Conservation (phyloP, 352 stramenopile species). For the Hyaloperonospora brassicae region DNA sequence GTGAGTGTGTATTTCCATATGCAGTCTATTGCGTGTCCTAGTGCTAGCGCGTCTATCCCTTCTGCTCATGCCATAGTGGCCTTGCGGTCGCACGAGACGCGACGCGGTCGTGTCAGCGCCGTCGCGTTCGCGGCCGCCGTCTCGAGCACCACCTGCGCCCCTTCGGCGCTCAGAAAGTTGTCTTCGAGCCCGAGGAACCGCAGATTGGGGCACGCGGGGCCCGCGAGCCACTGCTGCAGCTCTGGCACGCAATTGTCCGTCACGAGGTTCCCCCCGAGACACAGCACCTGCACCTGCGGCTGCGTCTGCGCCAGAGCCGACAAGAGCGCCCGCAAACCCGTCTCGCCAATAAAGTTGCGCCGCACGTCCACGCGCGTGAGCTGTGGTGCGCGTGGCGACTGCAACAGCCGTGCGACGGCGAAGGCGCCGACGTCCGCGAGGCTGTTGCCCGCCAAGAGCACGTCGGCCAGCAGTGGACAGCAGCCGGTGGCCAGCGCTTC, state of each 20-base stretch:
- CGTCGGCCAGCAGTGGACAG: slow-evolving; percentile 44
- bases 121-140: slow-evolving; percentile 33
- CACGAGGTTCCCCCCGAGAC: slow-evolving; percentile 74
- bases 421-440: slow-evolving; percentile 46
- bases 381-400: slow-evolving; percentile 21
- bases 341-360: slow-evolving; percentile 66
- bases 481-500: slow-evolving; percentile 32
- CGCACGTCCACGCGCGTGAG: slow-evolving; percentile 56
- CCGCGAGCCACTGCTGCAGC: slow-evolving; percentile 34
- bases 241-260: slow-evolving; percentile 64
- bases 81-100: slow-evolving; percentile 38
- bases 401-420: slow-evolving; percentile 40
- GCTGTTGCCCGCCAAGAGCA: slow-evolving; percentile 61
- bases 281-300: slow-evolving; percentile 51
- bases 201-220: slow-evolving; percentile 35
- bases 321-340: slow-evolving; percentile 40
- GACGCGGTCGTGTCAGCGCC: slow-evolving; percentile 42
- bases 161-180: slow-evolving; percentile 63
- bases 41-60: neutral
- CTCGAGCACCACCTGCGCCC: slow-evolving; percentile 57
- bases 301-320: slow-evolving; percentile 19
- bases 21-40: slow-evolving; percentile 14
- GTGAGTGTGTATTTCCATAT: slow-evolving; percentile 12
- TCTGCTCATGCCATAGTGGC: slow-evolving; percentile 6
- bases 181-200: slow-evolving; percentile 72